Base-by-base conservation (phyloP, 2,329 filamentous ascomycete genomes). In the Fusarium udum region DNA sequence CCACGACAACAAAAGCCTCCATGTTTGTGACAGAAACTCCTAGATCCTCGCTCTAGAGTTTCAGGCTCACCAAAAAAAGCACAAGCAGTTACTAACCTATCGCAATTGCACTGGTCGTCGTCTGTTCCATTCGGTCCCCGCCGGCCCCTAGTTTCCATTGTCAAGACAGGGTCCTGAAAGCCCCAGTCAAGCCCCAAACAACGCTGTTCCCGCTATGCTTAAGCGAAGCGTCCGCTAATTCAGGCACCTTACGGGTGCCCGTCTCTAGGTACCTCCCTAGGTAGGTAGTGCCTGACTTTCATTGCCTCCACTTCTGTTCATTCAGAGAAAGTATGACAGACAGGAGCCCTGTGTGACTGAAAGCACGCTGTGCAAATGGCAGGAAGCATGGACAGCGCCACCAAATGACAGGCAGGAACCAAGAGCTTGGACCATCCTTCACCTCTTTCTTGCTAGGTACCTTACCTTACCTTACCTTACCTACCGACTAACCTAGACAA, bases 21-120 rank as follows among this genome's bases (percentile, higher is more conserved):
- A 28, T 69, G 52, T 61, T 71, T 73, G 64, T 58, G 70, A 72
- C 74, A 69, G 56, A 70, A 56, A 61, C 60, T 74, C 56, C 71
- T 73, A 67, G 73, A 67, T 65, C 65, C 59, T 73, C 56, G 48
- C 69, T 75, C 71, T 64, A 59, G 73, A 65, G 75, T 77, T 77
- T 77, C 75, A 77, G 75, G 75, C 73, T 75, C 69, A 73, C 71
- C 74, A 69, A 75, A 73, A 73, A 77, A 73, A 73, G 67, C 59
- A 69, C 67, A 64, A 64, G 57, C 61, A 61, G 56, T 40, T 56
- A 55, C 46, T 64, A 48, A 40, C 67, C 75, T 76, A 77, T 76
- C 71, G 73, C 61, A 69, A 61, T 61, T 74, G 58, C 61, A 56
- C 67, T 71, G 64, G 52, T 39, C 64, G 63, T 68, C 43, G 67